Conservation (phyloP, 441 rosid genomes). For the Mallotus japonicus region DNA sequence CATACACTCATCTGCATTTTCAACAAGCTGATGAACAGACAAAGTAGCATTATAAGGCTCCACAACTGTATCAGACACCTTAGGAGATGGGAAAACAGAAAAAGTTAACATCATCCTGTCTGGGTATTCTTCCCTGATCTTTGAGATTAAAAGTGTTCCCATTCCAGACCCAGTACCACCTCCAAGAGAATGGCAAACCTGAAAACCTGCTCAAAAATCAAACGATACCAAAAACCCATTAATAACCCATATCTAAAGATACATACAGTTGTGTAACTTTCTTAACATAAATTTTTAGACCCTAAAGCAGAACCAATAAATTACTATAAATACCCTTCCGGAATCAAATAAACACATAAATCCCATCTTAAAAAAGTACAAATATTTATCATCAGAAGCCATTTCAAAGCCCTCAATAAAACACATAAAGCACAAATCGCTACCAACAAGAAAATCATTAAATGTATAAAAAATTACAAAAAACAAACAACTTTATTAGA, state of each 20-base stretch:
- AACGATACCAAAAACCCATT: neutral
- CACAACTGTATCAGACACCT: conserved; percentile 35
- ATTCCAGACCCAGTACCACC: conserved; percentile 40
- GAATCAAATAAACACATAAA: no score
- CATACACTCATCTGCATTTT: conserved; percentile 37
- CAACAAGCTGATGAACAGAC: conserved; percentile 36
- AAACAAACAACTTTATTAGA: neutral
- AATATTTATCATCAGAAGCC: no score
- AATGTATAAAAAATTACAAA: no score
- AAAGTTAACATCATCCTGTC: conserved; percentile 30
- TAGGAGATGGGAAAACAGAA: conserved; percentile 27
- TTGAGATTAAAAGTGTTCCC: conserved; percentile 29
- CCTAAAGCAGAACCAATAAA: no score
- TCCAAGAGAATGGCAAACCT: conserved; percentile 43
- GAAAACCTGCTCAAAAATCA: conserved; percentile 30
- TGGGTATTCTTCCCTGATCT: conserved; percentile 30
- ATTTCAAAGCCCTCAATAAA: no score
- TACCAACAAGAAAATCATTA: no score
- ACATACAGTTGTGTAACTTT: no score
- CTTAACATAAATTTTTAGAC: no score
- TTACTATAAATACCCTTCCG: no score
- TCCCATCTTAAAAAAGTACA: no score
- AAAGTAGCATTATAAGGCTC: conserved; percentile 40
- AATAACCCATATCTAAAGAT: neutral
- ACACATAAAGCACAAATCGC: no score